Conservation (phyloP, 108 stramenopile genomes). For the Bacterosira constricta region DNA sequence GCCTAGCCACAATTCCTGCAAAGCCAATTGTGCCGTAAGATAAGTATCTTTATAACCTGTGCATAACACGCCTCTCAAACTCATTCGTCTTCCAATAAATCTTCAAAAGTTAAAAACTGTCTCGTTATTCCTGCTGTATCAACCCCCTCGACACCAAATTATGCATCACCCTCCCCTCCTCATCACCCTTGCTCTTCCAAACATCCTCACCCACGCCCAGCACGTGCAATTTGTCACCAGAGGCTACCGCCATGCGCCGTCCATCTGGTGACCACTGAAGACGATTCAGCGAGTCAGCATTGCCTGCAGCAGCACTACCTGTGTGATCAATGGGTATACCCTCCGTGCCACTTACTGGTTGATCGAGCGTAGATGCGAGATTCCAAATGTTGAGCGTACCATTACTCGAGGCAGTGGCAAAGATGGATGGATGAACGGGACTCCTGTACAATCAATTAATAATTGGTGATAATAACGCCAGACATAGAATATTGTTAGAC, state of each 20-base stretch:
- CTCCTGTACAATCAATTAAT: constrained; percentile 41
- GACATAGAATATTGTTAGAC: not conserved
- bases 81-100: no score
- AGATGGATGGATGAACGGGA: constrained; percentile 80
- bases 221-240: constrained; percentile 79
- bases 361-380: constrained; percentile 76
- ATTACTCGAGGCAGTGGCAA: constrained; percentile 85
- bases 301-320: not conserved
- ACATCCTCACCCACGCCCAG: constrained; percentile 77
- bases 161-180: constrained; percentile 71
- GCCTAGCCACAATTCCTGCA: no score
- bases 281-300: constrained; percentile 56
- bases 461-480: not conserved
- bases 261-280: constrained; percentile 84
- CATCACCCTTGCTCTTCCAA: constrained; percentile 73
- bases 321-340: constrained; percentile 64
- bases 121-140: constrained; percentile 61
- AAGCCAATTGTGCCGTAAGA: no score
- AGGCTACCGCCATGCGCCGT: constrained; percentile 76
- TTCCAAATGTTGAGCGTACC: constrained; percentile 89
- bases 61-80: no score
- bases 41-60: no score
- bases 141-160: constrained; percentile 68
- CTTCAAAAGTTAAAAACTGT: no score
- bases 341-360: constrained; percentile 79